These are phyloP conservation scores for Balakata baccata DNA, from an alignment of 345 rosid genomes.

Conservation along the genomic window DNA sequence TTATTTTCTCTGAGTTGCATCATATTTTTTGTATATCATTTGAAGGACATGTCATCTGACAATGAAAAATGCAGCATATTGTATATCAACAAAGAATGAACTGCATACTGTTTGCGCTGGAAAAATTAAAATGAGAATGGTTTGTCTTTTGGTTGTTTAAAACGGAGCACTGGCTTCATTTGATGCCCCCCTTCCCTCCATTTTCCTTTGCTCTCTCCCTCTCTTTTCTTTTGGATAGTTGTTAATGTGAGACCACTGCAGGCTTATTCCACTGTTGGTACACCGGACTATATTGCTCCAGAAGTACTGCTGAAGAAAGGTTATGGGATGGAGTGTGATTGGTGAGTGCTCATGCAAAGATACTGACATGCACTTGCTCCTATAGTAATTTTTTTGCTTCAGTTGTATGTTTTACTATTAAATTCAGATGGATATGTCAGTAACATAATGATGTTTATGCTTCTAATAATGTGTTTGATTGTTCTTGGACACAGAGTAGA, in stretches of 20 bases:
- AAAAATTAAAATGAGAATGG: neutral
- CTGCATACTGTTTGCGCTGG: neutral
- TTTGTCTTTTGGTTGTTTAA: neutral
- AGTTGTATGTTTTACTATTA: neutral
- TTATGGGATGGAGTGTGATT: conserved; percentile 95
- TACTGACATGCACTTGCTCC: neutral
- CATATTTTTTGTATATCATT: conserved; percentile 11
- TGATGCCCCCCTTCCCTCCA: neutral
- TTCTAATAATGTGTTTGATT: neutral
- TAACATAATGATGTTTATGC: neutral
- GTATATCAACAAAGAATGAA: neutral
- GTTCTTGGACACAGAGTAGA: neutral
- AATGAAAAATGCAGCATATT: neutral
- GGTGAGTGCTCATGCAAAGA: conserved; percentile 47
- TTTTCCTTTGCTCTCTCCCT: neutral
- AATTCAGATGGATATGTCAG: neutral
- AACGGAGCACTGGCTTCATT: conserved; percentile 2
- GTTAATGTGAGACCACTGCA: conserved; percentile 30
- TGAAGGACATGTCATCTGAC: conserved; percentile 6
- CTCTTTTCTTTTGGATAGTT: neutral
- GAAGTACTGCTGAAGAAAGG: conserved; percentile 96
- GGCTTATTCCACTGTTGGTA: conserved; percentile 98
- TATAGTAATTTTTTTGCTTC: neutral
- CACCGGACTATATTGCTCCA: conserved; percentile 97
- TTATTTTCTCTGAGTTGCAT: neutral